These are phyloP conservation scores for Candida hungchunana DNA, from an alignment of 805 yeast genomes.

Conservation along the genomic window DNA sequence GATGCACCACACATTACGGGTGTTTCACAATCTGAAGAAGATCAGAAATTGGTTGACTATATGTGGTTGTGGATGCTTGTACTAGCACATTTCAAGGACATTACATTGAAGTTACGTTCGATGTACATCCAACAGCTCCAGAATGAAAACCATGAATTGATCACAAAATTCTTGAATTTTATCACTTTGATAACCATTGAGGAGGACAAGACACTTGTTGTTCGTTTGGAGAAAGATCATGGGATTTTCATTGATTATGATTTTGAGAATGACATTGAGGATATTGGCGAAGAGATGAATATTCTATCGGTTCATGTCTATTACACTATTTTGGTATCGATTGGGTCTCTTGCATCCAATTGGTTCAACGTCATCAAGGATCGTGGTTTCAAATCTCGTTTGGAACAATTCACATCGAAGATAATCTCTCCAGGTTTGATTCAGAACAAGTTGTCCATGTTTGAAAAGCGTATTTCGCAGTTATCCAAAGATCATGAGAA, in stretches of 20 bases:
- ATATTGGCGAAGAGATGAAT: conserved; percentile 28
- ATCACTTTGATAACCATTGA: conserved; percentile 50
- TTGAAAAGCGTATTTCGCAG: conserved; percentile 37
- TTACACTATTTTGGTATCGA: conserved; percentile 43
- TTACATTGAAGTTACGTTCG: conserved; percentile 60
- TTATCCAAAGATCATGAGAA: conserved; percentile 35
- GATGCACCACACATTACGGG: conserved; percentile 32
- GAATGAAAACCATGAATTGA: conserved; percentile 33
- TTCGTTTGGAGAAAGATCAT: conserved; percentile 16
- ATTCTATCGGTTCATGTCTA: conserved; percentile 46
- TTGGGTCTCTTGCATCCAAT: conserved; percentile 53
- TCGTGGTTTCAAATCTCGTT: conserved; percentile 51
- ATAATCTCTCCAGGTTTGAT: conserved; percentile 64
- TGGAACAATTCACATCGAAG: conserved; percentile 59
- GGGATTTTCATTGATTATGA: conserved; percentile 24
- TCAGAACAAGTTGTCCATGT: conserved; percentile 49
- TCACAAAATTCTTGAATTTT: conserved; percentile 47
- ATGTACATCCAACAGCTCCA: conserved; percentile 57
- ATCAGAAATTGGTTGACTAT: conserved; percentile 36
- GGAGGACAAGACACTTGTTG: conserved; percentile 21
- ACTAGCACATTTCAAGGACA: conserved; percentile 55
- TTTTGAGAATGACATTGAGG: conserved; percentile 8
- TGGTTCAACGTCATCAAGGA: conserved; percentile 76
- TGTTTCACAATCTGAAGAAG: conserved; percentile 34
- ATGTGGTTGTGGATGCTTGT: conserved; percentile 69